Evolutionary conservation across 441 rosid species (phyloP).

Genomic region (Biscutella laevigata): DNA sequence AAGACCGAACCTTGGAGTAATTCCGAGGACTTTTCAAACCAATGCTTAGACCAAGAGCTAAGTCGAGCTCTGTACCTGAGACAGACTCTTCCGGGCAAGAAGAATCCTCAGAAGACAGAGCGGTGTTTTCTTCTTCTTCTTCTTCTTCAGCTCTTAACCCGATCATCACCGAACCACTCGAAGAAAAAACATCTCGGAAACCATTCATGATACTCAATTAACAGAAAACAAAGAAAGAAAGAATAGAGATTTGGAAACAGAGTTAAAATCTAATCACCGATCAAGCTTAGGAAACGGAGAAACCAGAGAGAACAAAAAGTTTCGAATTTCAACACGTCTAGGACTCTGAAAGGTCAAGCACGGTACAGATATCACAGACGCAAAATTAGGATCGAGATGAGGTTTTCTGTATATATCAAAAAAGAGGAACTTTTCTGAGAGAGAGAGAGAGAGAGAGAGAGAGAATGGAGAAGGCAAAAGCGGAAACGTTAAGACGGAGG

Average conservation of each 20-base stretch:
- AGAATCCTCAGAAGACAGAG: conserved; percentile 62
- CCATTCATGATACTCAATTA: conserved; percentile 10
- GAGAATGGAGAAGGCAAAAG: background rate
- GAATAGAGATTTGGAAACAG: too few relatives aligned
- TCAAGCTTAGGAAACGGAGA: background rate
- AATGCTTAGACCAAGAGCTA: conserved; percentile 41
- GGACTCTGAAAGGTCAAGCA: background rate
- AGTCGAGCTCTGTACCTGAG: conserved; percentile 50
- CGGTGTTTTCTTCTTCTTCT: conserved; percentile 34
- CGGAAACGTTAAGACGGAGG: conserved; percentile 20
- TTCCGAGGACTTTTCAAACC: conserved; percentile 17
- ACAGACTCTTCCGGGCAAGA: conserved; percentile 48
- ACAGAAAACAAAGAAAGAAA: background rate
- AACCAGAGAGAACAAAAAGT: background rate
- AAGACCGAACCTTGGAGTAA: conserved; percentile 18
- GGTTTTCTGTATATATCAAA: background rate
- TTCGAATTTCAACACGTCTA: conserved; percentile 1
- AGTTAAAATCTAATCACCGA: too few relatives aligned
- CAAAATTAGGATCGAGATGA: background rate
- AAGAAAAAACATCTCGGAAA: conserved; percentile 21
- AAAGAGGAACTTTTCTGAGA: background rate
- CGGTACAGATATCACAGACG: background rate
- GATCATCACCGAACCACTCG: conserved; percentile 33
- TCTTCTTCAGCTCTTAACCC: conserved; percentile 38
- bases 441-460: conserved; percentile 1